Base-by-base conservation (phyloP, 2,329 filamentous ascomycete genomes). In the Gnomoniopsis smithogilvyi region DNA sequence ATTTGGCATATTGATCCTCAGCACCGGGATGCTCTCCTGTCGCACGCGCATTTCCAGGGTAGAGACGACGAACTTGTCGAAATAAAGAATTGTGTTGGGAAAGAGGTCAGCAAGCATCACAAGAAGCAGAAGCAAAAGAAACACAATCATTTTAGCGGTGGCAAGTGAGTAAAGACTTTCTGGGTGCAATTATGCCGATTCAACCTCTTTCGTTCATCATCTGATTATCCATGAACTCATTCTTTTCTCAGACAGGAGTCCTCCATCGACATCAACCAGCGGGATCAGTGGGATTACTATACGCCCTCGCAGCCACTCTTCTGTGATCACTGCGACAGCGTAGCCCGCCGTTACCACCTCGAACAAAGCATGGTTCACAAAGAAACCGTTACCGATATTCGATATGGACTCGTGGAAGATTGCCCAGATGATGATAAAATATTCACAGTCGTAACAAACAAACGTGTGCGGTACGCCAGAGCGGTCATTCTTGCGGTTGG, bases 1-100 rank as follows among this genome's bases (percentile, higher is more conserved):
- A 89, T 93, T 67, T 94, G 92, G 75, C 90, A 95, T 67, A 79
- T 91, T 15, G 90, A 94, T 67, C 90, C 90, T 0, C 78, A 82
- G 1, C 90, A 94, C 70, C 79, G 89, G 1, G 90, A 94, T 73
- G 87, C 87, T 0, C 74, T 94, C 65, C 74, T 93, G 22, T 87
- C 85, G 1, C 90, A 87, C 71, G 81, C 88, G 0, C 85, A 89
- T 65, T 79, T 82, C 58, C 76, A 81, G 19, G 80, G 80, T 0
- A 74, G 85, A n/a, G 80, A 85, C 59, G 72, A 74, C 6, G 89
- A 94, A 66, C 72, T 92, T 10, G 77, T 82, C 50, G 88, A 93
- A 72, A 87, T 94, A 51, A 76, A 80, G 0, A 87, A 88, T 2
- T 92, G 90, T 63, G 90, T 92, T 0, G 90, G 91, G 0, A 91